Base-by-base conservation (phyloP, 805 yeast genomes). In the Schwanniomyces yamadae region DNA sequence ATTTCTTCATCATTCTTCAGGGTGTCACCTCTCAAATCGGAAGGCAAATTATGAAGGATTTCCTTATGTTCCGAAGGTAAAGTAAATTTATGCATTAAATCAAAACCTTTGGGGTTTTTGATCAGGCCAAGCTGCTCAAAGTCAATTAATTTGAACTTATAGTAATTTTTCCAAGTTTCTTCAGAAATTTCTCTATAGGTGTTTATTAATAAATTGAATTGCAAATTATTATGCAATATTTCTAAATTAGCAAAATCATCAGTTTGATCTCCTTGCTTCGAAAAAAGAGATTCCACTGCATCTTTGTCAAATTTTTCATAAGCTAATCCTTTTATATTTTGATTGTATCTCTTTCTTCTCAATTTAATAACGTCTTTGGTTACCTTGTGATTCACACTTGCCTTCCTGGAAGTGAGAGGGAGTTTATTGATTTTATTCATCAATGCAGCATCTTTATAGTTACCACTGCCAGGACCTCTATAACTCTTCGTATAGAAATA, bases 381-480 rank as follows among this genome's bases (percentile, higher is more conserved):
- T 7, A 44, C 31, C 16, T 52, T 41, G 34, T 61, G 67, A 4
- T 40, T 26, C 15, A 31, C 40, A 13, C 33, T 37, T 4, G 46
- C 19, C 10, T 23, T 27, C 5, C 34, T 35, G 11, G 39, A 31
- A 1, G 58, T 46, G n/a, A 51, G 36, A 5, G 55, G 62, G 28
- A 68, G 58, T 34, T 56, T 56, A 46, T 66, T 68, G 41, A 68
- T 63, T 28, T 61, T 52, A 41, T 62, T 66, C 41, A 65, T 59
- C 26, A 68, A 44, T 2, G 71, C 61, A 1, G 69, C 71, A 45
- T 68, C 74, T 42, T 68, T 68, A 44, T 64, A 68, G 39, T 66
- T 68, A 3, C 74, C 73, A 28, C 66, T 60, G 2, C 74, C 74
- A 2, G 72, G 73, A 1, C 74, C 74, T 30, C 73, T 53, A 37